phyloP scores from a whole-genome alignment of 176 grass and related monocot genomes.

The Carex myosuroides region DNA sequence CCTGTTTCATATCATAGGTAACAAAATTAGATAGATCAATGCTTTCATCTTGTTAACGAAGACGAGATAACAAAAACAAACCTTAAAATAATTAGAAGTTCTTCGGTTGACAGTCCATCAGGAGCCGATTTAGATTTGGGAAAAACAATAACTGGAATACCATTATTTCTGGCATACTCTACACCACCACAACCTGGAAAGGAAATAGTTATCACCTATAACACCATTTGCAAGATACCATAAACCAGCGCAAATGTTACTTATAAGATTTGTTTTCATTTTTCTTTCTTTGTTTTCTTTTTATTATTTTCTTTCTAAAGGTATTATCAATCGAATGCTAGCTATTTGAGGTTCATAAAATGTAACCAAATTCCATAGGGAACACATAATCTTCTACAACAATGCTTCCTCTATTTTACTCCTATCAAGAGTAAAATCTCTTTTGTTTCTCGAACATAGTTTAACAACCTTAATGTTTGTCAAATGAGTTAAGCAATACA shows the following conservation, averaged over 20 bases:
- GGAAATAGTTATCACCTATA: neutral
- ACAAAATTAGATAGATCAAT: conserved; percentile 7
- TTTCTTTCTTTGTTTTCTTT: neutral
- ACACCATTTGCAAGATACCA: neutral
- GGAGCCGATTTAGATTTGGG: conserved; percentile 39
- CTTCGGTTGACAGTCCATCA: conserved; percentile 39
- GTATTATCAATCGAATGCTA: neutral
- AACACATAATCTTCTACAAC: neutral
- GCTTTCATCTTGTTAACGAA: neutral
- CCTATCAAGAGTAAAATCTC: neutral
- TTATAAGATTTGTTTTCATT: neutral
- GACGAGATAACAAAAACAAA: conserved; percentile 4
- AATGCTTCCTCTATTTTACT: neutral
- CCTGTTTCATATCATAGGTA: conserved; percentile 30
- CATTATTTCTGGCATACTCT: conserved; percentile 46
- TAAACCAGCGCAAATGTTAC: neutral
- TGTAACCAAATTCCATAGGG: neutral
- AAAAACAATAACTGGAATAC: conserved; percentile 53
- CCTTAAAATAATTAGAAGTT: conserved; percentile 55
- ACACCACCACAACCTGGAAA: conserved; percentile 63
- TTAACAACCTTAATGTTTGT: neutral
- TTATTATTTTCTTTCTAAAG: neutral
- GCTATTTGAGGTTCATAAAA: neutral
- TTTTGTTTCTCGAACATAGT: neutral
- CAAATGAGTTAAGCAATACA: neutral